These are phyloP conservation scores for Russula vinacea DNA, from an alignment of 768 basidiomycete species.

Conservation along the genomic window DNA sequence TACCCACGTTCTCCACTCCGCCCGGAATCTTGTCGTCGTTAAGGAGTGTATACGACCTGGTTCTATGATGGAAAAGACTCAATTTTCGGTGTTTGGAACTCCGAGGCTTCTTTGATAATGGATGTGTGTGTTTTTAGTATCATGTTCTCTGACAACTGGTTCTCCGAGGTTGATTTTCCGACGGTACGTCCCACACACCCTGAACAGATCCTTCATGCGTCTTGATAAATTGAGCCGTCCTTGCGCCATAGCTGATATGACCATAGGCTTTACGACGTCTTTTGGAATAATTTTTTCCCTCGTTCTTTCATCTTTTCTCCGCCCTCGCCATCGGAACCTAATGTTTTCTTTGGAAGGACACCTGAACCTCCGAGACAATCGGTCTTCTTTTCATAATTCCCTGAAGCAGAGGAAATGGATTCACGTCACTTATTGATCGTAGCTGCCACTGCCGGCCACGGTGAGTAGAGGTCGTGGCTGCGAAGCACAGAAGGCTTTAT, in stretches of 20 bases:
- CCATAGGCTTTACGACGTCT: not conserved
- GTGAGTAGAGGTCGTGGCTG: not conserved
- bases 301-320: not conserved
- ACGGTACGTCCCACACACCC: not conserved
- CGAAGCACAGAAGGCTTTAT: not conserved
- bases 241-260: not conserved
- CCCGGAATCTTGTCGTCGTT: not conserved
- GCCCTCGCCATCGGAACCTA: not conserved
- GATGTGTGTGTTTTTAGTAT: not conserved
- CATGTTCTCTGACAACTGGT: constrained; percentile 1
- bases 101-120: constrained; percentile 8
- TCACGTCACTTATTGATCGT: not conserved
- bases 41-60: not conserved
- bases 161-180: not conserved
- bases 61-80: constrained; percentile 1
- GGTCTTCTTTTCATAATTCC: constrained; percentile 2
- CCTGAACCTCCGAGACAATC: not conserved
- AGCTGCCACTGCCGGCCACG: constrained; percentile 1
- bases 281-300: not conserved
- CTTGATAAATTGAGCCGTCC: not conserved
- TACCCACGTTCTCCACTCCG: constrained; percentile 3
- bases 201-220: not conserved
- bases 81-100: constrained; percentile 1
- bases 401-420: not conserved
- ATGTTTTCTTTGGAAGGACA: not conserved